phyloP scores from a whole-genome alignment of 148 eudicot genomes.

The Rhododendron kiyosumense region DNA sequence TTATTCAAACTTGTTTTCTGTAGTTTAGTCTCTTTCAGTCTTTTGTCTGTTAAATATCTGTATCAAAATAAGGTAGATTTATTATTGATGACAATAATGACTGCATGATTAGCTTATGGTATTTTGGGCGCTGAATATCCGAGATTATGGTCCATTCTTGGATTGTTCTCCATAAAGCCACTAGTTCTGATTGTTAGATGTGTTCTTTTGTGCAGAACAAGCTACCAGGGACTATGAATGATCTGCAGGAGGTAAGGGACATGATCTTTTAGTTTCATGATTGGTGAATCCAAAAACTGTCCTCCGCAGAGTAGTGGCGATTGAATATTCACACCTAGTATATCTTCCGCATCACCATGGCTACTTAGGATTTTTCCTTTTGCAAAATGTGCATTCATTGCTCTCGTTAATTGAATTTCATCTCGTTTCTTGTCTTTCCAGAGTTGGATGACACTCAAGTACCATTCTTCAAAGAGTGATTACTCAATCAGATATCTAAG shows the following conservation, averaged over 20 bases:
- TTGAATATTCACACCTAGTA: background rate
- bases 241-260: slow-evolving; percentile 45
- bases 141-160: background rate
- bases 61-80: background rate
- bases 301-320: background rate
- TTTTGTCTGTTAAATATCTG: background rate
- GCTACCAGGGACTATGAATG: slow-evolving; percentile 26
- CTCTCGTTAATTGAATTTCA: background rate
- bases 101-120: background rate
- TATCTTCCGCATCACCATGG: background rate
- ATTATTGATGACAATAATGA: background rate
- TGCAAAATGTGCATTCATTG: background rate
- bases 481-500: slow-evolving; percentile 41
- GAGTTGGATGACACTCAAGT: slow-evolving; percentile 69
- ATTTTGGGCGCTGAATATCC: background rate
- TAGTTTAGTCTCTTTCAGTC: background rate
- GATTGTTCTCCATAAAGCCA: slow-evolving; percentile 11
- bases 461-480: slow-evolving; percentile 49
- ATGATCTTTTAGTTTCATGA: background rate
- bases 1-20: background rate
- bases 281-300: background rate
- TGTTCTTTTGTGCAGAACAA: slow-evolving; percentile 38
- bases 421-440: slow-evolving; percentile 17
- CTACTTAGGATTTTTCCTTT: background rate
- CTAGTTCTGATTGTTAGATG: slow-evolving; percentile 3